A percentile compares a stretch with the other conserved stretches of the same genome.
Conservation (phyloP, 495 filamentous ascomycete genomes). For the Neurospora tetraspora region DNA sequence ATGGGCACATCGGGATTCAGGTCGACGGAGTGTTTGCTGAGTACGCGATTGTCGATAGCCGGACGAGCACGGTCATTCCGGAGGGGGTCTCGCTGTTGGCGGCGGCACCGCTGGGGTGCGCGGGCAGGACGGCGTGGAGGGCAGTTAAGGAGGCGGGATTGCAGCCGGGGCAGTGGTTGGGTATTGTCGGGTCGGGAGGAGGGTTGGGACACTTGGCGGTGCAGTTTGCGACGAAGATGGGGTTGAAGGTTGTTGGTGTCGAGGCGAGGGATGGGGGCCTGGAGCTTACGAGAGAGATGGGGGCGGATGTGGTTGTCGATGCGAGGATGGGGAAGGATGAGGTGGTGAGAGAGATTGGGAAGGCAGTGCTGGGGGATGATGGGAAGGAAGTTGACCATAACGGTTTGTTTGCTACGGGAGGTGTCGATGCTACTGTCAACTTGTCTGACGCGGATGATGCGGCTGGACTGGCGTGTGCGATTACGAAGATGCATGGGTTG, state of each 20-base stretch:
- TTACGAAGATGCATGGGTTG: conserved; percentile 45
- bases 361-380: conserved; percentile 34
- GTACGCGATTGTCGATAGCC: conserved; percentile 39
- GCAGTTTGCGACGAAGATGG: conserved; percentile 45
- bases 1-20: conserved; percentile 33
- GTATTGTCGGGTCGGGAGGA: conserved; percentile 46
- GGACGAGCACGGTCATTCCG: conserved; percentile 34
- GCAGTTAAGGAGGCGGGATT: conserved; percentile 37
- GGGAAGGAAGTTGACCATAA: conserved; percentile 33
- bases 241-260: conserved; percentile 42
- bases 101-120: conserved; percentile 48
- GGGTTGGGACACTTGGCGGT: conserved; percentile 47
- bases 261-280: conserved; percentile 48
- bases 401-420: conserved; percentile 30
- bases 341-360: conserved; percentile 35
- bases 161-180: conserved; percentile 37
- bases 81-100: conserved; percentile 35
- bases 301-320: conserved; percentile 43
- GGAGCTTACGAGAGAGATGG: conserved; percentile 28
- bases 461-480: conserved; percentile 38
- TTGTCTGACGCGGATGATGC: conserved; percentile 33
- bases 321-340: conserved; percentile 35
- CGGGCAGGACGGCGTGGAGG: conserved; percentile 44
- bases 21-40: conserved; percentile 44
- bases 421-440: conserved; percentile 37